Conservation (phyloP, 78 protist species). For the Fonticula alba region DNA sequence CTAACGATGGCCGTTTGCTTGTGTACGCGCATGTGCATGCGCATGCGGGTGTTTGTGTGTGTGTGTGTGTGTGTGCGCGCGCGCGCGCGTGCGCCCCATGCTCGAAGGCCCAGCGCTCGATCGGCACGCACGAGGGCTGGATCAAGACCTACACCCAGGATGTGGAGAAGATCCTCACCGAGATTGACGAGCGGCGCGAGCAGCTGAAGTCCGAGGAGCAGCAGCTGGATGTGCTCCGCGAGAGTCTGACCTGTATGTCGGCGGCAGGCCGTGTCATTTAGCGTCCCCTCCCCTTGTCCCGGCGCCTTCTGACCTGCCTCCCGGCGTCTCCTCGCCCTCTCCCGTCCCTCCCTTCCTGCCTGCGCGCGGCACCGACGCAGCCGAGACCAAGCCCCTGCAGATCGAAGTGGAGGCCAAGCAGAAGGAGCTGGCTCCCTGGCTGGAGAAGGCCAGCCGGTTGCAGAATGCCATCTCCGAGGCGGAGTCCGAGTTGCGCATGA, state of each 20-base stretch:
- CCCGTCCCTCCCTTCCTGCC: not conserved
- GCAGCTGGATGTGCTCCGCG: conserved; percentile 28
- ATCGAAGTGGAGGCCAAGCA: conserved; percentile 48
- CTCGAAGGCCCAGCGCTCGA: too few species aligned
- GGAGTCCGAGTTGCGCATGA: conserved; percentile 26
- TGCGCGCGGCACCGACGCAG: not conserved
- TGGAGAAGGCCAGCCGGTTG: conserved; percentile 11
- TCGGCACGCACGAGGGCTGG: too few species aligned
- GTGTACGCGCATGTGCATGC: too few species aligned
- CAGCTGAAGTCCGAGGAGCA: conserved; percentile 16
- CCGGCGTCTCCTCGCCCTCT: not conserved
- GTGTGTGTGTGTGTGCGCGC: too few species aligned
- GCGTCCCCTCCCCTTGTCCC: too few species aligned
- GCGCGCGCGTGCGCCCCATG: too few species aligned
- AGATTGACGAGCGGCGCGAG: not conserved
- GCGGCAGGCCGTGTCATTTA: not conserved
- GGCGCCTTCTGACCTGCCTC: too few species aligned
- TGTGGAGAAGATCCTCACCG: too few species aligned
- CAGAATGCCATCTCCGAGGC: conserved; percentile 15
- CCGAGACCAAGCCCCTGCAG: conserved; percentile 31
- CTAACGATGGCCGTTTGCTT: too few species aligned
- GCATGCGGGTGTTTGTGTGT: too few species aligned
- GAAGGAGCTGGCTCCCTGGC: conserved; percentile 38
- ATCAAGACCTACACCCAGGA: too few species aligned
- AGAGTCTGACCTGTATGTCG: conserved; percentile 11